These are phyloP conservation scores for Plasmodium gallinaceum DNA, from an alignment of 169 alveolate species.

Conservation along the genomic window DNA sequence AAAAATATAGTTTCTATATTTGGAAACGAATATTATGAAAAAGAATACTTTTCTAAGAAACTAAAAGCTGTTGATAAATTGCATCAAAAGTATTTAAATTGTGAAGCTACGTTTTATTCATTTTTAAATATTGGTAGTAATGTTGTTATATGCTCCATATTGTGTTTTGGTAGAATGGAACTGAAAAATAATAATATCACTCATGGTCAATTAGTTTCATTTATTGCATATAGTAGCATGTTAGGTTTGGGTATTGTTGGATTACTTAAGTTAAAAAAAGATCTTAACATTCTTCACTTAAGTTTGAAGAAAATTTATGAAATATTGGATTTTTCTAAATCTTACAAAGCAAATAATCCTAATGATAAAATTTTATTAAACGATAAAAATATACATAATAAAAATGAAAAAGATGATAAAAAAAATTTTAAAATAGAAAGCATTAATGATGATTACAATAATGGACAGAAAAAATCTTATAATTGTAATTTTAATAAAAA, in stretches of 20 bases:
- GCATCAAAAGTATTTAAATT: slow-evolving; percentile 33
- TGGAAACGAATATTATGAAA: slow-evolving; percentile 69
- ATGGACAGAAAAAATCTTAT: background rate
- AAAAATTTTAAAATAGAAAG: background rate
- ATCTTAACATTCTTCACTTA: slow-evolving; percentile 25
- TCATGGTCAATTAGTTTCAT: slow-evolving; percentile 61
- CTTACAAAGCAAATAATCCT: background rate
- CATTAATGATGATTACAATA: too few relatives aligned
- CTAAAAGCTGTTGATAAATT: slow-evolving; percentile 7
- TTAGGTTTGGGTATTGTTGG: slow-evolving; percentile 60
- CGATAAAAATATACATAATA: background rate
- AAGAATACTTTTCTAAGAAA: slow-evolving; percentile 32
- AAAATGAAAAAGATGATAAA: background rate
- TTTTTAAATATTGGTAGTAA: slow-evolving; percentile 63
- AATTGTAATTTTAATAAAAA: background rate
- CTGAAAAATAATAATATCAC: slow-evolving; percentile 25
- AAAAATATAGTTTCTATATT: slow-evolving; percentile 54
- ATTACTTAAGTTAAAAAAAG: slow-evolving; percentile 49
- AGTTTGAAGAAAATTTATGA: slow-evolving; percentile 56
- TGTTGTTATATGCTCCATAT: slow-evolving; percentile 54
- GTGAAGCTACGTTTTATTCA: slow-evolving; percentile 56
- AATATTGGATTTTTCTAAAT: slow-evolving; percentile 33
- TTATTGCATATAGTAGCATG: slow-evolving; percentile 56
- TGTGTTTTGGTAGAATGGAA: slow-evolving; percentile 62
- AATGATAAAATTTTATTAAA: background rate